Base-by-base conservation (phyloP, 306 rosid genomes). In the Arachis stenosperma region DNA sequence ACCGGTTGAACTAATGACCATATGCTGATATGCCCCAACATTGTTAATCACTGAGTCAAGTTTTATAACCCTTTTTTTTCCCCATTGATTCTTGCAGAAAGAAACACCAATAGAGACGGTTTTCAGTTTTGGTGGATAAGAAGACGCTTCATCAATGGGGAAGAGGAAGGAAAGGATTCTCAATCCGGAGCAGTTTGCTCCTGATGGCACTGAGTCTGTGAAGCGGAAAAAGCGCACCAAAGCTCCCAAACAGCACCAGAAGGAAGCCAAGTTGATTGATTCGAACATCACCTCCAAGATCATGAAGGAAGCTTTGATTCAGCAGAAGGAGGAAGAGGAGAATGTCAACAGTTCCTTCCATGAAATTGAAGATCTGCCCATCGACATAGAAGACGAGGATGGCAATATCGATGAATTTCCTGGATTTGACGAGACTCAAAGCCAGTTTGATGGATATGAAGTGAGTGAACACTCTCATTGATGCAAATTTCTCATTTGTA, bases 121-220 rank as follows among this genome's bases (percentile, higher is more conserved):
- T 50, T 52, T n/a, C 11, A 0, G 4, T 46, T 52, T 52, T 14
- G 22, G 57, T n/a, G 14, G 1, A 48, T 52, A 4, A 63, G 36
- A 63, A 42, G 15, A 8, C 57, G 65, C 3, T 64, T 47, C 46
- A 67, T 63, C 82, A 52, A 93, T 93, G 98, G 86, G 67, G 70
- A 91, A 86, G 83, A 85, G 92, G 82, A 91, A 89, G 65, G 89
- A 86, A 30, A 86, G 92, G 77, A 77, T 77, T 41, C 89, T 81
- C 81, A 91, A 94, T 51, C 98, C 97, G 3, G 92, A 89, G 51
- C 86, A 95, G 0, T 94, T 94, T n/a, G 79, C 79, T 15, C 81
- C 88, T 0, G 85, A 78, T 2, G 95, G 85, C 17, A 67, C 81
- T 0, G 86, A 74, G 33, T 58, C 81, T 0, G 78, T 79, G 46